Evolutionary conservation across 2,329 filamentous ascomycete genomes (phyloP).

Genomic region (Cladophialophora yegresii): DNA sequence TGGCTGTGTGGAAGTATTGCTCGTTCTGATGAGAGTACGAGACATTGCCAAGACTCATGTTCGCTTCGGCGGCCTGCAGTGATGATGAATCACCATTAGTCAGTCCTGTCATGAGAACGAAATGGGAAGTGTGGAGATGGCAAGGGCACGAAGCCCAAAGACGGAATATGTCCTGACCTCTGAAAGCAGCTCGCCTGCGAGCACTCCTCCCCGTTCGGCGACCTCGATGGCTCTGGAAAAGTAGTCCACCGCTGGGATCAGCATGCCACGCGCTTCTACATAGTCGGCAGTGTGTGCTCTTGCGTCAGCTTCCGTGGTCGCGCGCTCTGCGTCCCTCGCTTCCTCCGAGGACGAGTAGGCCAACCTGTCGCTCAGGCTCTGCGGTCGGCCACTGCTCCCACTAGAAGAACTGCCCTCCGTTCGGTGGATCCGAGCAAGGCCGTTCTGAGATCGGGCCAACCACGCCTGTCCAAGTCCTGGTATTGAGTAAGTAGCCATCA

Average conservation of each 20-base stretch:
- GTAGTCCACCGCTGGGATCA: slow-evolving; percentile 57
- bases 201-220: slow-evolving; percentile 44
- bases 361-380: slow-evolving; percentile 20
- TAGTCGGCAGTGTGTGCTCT: slow-evolving; percentile 48
- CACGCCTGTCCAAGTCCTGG: slow-evolving; percentile 55
- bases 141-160: slow-evolving; percentile 20
- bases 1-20: slow-evolving; percentile 50
- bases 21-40: slow-evolving; percentile 49
- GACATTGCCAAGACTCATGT: slow-evolving; percentile 57
- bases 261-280: slow-evolving; percentile 54
- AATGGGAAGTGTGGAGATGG: slow-evolving; percentile 22
- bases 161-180: slow-evolving; percentile 41
- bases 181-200: slow-evolving; percentile 50
- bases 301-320: slow-evolving; percentile 43
- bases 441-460: slow-evolving; percentile 55
- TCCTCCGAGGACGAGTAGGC: slow-evolving; percentile 36
- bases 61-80: slow-evolving; percentile 53
- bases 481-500: slow-evolving; percentile 10
- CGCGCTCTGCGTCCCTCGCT: slow-evolving; percentile 39
- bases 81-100: slow-evolving; percentile 8
- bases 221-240: slow-evolving; percentile 51
- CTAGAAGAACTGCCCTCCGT: slow-evolving; percentile 46
- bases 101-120: slow-evolving; percentile 23
- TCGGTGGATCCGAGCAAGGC: slow-evolving; percentile 52
- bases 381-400: slow-evolving; percentile 39